phyloP scores from a whole-genome alignment of 129 eudicot species.

The Kitagawia praeruptora region DNA sequence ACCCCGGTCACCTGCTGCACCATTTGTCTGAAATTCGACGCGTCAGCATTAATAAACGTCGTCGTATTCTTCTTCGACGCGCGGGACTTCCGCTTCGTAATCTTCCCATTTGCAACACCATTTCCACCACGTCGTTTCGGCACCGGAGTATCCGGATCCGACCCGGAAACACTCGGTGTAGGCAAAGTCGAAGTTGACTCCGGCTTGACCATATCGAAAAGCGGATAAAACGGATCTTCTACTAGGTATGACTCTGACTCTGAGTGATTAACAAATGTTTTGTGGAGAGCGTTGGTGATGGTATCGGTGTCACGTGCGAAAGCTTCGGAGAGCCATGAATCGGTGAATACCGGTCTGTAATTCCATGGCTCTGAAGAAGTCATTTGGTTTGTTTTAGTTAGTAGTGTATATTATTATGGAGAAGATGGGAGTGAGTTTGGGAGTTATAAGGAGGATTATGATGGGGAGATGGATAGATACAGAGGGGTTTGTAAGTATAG shows the following conservation, averaged over 20 bases:
- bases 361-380: constrained; percentile 71
- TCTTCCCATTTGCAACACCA: constrained; percentile 14
- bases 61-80: constrained; percentile 66
- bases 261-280: constrained; percentile 23
- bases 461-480: not conserved
- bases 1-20: constrained; percentile 95
- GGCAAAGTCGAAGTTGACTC: constrained; percentile 24
- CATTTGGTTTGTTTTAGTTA: constrained; percentile 13
- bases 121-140: constrained; percentile 21
- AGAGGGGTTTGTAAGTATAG: not conserved
- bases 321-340: constrained; percentile 61
- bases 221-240: not conserved
- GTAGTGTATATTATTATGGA: not conserved
- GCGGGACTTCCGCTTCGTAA: constrained; percentile 58
- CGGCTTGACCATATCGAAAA: constrained; percentile 11
- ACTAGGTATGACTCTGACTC: not conserved
- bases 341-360: constrained; percentile 40
- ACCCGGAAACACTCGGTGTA: constrained; percentile 43
- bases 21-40: constrained; percentile 78
- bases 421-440: not conserved
- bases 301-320: constrained; percentile 61
- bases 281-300: constrained; percentile 54
- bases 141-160: constrained; percentile 46
- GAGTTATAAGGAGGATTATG: constrained; percentile 1
- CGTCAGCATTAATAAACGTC: constrained; percentile 78